Evolutionary conservation across 2,329 filamentous ascomycete species (phyloP).

Genomic region (Clonostachys sp.): DNA sequence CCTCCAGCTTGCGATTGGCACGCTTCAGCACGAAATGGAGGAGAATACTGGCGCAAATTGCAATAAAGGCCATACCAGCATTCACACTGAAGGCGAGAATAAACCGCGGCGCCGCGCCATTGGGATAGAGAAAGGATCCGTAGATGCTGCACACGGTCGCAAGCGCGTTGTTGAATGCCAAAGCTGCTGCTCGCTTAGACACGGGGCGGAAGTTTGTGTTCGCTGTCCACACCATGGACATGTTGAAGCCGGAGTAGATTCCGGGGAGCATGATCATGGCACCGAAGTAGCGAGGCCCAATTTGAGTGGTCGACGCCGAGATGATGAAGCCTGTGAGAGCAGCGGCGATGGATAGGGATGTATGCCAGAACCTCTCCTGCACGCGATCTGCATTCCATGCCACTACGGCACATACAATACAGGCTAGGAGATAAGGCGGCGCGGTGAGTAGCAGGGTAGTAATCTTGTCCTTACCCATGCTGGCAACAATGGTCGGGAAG

Average conservation of each 20-base stretch:
- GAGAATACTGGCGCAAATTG: slow-evolving; percentile 36
- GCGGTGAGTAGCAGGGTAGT: slow-evolving; percentile 15
- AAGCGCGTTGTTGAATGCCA: slow-evolving; percentile 50
- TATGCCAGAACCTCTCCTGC: slow-evolving; percentile 30
- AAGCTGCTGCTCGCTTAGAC: slow-evolving; percentile 24
- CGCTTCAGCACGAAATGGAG: slow-evolving; percentile 7
- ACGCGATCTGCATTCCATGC: slow-evolving; percentile 29
- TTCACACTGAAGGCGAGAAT: slow-evolving; percentile 65
- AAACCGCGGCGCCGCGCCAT: slow-evolving; percentile 34
- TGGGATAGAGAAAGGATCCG: slow-evolving; percentile 60
- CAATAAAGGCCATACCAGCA: slow-evolving; percentile 59
- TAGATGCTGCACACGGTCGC: slow-evolving; percentile 44
- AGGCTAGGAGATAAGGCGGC: slow-evolving; percentile 14
- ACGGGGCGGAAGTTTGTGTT: slow-evolving; percentile 4
- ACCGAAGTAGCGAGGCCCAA: slow-evolving; percentile 19
- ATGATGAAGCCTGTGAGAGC: slow-evolving; percentile 15
- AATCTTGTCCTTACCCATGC: slow-evolving; percentile 9
- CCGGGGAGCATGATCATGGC: slow-evolving; percentile 29
- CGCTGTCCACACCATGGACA: slow-evolving; percentile 6
- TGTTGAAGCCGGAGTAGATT: slow-evolving; percentile 6
- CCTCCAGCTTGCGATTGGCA: slow-evolving; percentile 7
- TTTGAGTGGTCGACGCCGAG: slow-evolving; percentile 7
- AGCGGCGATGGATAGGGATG: slow-evolving; percentile 13
- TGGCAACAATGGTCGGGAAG: slow-evolving; percentile 16
- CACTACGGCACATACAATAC: slow-evolving; percentile 17